phyloP scores from a whole-genome alignment of 2,329 filamentous ascomycete genomes.

The Scolecobasidium constrictum region DNA sequence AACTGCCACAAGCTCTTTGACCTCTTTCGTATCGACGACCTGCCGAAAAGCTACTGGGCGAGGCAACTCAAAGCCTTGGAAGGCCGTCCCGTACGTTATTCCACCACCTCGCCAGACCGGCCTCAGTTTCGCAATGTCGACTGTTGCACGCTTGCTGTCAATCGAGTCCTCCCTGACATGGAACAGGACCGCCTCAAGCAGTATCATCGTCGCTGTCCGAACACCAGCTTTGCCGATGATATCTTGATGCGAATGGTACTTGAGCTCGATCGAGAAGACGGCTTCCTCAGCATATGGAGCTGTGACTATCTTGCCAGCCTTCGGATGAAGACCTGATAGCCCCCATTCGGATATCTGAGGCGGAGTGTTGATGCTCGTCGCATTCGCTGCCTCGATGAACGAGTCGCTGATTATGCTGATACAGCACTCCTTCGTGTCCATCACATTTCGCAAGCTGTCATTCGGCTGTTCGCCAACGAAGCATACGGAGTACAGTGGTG shows the following conservation, averaged over 20 bases:
- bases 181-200: constrained; percentile 7
- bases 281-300: constrained; percentile 4
- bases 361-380: constrained; percentile 13
- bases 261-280: constrained; percentile 7
- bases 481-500: constrained; percentile 15
- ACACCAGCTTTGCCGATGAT: constrained; percentile 1
- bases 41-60: constrained; percentile 4
- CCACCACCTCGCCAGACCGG: constrained; percentile 7
- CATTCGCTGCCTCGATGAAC: constrained; percentile 14
- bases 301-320: neutral
- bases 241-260: neutral
- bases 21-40: neutral
- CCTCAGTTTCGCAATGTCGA: constrained; percentile 5
- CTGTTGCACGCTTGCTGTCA: neutral
- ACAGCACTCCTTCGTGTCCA: constrained; percentile 13
- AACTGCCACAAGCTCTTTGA: constrained; percentile 1
- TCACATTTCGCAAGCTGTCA: constrained; percentile 13
- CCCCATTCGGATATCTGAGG: constrained; percentile 12
- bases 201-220: constrained; percentile 5
- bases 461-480: constrained; percentile 13
- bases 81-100: constrained; percentile 7
- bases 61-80: constrained; percentile 1
- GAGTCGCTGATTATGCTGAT: constrained; percentile 15
- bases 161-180: constrained; percentile 7
- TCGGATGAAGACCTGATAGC: constrained; percentile 5